Base-by-base conservation (phyloP, 2,329 filamentous ascomycete species). In the Trichoderma pleuroti region DNA sequence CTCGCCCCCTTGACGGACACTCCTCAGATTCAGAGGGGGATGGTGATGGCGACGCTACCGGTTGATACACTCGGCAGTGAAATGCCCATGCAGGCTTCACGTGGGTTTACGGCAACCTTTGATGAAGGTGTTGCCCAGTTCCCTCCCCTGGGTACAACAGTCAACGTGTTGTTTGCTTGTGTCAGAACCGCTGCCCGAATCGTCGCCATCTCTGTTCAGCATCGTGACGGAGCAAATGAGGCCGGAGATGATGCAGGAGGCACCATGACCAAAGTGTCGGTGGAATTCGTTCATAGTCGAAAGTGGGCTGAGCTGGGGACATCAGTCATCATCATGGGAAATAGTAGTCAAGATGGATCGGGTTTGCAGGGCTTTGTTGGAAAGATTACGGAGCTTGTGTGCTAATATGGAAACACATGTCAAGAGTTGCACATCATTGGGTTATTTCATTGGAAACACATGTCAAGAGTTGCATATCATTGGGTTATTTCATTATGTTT, bases 111-210 rank as follows among this genome's bases (percentile, higher is more conserved):
- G 1, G 94, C 93, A 0, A 85, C 86, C 1, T 97, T 98, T 76
- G 82, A 86, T 1, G 86, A 91, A 6, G 80, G 84, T 0, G 88
- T 91, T 62, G 87, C 91, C 0, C 87, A 86, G 28, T 83, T 87
- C 1, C 83, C 98, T 8, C 85, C 87, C 0, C 82, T 89, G 1
- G 92, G 92, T 1, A 90, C 87, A 52, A 84, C 91, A 39, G 90
- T 94, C 6, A 94, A 97, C 34, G 88, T 95, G 1, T 98, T 98
- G 77, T 88, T 94, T 52, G 93, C 93, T 21, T 98, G 94, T 77
- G 90, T 98, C 16, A 88, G 95, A 10, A 92, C 94, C 1, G 89
- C 92, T 0, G 94, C 93, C 0, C 90, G 91, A 72, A 88, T 98
- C 1, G 78, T 92, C 30, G 86, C 87, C 36, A 84, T 91, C 12